Evolutionary conservation across 2,329 filamentous ascomycete genomes (phyloP).

Genomic region (Acrocalymma vagum): DNA sequence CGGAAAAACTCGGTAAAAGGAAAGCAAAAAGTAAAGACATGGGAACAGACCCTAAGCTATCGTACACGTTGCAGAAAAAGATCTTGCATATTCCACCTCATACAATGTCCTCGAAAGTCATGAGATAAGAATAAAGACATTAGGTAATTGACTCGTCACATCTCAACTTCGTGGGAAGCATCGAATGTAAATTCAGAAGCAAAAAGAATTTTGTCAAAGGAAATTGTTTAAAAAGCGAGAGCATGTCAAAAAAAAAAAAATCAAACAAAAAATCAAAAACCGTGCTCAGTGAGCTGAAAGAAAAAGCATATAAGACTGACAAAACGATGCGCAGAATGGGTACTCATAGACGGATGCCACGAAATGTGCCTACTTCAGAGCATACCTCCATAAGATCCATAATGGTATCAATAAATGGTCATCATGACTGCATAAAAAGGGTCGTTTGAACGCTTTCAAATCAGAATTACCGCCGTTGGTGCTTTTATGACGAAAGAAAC

Average conservation of each 20-base stretch:
- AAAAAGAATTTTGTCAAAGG: conserved; percentile 29
- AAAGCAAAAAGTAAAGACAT: conserved; percentile 11
- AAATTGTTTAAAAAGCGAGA: conserved; percentile 26
- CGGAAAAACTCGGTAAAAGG: conserved; percentile 23
- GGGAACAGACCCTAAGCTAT: conserved; percentile 34
- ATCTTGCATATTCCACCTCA: conserved; percentile 17
- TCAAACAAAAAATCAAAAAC: conserved; percentile 16
- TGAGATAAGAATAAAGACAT: conserved; percentile 47
- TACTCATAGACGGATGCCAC: conserved; percentile 36
- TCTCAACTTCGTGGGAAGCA: conserved; percentile 39
- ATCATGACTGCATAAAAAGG: conserved; percentile 48
- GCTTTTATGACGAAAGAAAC: conserved; percentile 49
- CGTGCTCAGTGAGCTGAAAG: conserved; percentile 13
- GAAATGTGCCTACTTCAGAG: conserved; percentile 38
- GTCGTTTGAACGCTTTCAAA: conserved; percentile 50
- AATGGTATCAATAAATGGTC: conserved; percentile 45
- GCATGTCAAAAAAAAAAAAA: conserved; percentile 19
- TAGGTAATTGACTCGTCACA: conserved; percentile 43
- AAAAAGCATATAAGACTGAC: conserved; percentile 22
- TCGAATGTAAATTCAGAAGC: conserved; percentile 32
- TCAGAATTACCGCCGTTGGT: conserved; percentile 47
- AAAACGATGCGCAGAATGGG: conserved; percentile 31
- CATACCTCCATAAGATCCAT: conserved; percentile 45
- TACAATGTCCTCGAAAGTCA: conserved; percentile 37
- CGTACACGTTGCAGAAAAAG: conserved; percentile 37